Evolutionary conservation across 176 grass and related monocot species (phyloP), one percentile per base, ranked within the genome.

Genomic region (Oryza rufipogon): DNA sequence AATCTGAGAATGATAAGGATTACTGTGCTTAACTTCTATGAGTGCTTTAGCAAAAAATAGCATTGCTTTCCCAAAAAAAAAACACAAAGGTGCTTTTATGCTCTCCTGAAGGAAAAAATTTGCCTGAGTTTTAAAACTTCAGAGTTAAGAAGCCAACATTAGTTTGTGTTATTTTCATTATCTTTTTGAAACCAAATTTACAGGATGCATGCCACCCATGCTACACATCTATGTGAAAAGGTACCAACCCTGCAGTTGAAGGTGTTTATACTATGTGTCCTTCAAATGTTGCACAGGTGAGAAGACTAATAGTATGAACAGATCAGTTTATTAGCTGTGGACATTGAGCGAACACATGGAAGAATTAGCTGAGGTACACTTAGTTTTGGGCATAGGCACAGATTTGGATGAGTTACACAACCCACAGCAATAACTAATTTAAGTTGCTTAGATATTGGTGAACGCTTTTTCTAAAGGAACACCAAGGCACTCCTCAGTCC

Each of bases 1-100:
- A 85, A 95, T 90, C 96, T 99, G 85, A 66, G 15, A 30, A 84
- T 65, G 73, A 52, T 86, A 92, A 94, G 71, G 20, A 88, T 44
- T 75, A 39, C n/a, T 36, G 58, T 19, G 39, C 39, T 87, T 78
- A 84, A 45, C 25, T 66, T 83, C 10, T 44, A 79, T 11, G 8
- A 9, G 25, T 23, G 38, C 38, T 74, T 60, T 26, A 49, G 68
- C 17, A 78, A 82, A 58, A 38, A 66, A 20, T 39, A 77, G 15
- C 9, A 15, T 63, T 63, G n/a, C 8, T 8, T 23, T 63, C 19
- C 56, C 23, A 63, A 25, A 25, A 28, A 63, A 58, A 22, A 1
- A 0, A 23, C 58, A 63, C 2, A 23, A 63, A 63, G n/a, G 58
- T 63, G n/a, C 9, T 23, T 63, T 20, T 23, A 23, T 63, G 58